These are phyloP conservation scores for Sporothrix mexicana DNA, from an alignment of 2,329 filamentous ascomycete genomes.

Conservation along the genomic window DNA sequence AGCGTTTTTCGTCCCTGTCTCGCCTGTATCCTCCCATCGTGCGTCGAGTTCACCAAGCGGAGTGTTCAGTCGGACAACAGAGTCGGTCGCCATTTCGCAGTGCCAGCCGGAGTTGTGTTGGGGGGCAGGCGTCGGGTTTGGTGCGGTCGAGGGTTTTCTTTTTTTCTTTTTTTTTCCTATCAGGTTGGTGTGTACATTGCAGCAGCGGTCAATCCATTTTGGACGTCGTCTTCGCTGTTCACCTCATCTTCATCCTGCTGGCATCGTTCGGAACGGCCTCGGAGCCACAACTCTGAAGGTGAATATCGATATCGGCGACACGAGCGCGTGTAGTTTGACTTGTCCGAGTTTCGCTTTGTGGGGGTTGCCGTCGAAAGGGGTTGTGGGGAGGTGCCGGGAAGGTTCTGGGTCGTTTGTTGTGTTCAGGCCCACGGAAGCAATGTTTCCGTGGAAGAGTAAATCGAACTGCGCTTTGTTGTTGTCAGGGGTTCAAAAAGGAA, in stretches of 20 bases:
- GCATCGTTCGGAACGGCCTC: neutral
- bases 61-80: constrained; percentile 23
- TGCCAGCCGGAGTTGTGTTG: neutral
- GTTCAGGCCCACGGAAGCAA: neutral
- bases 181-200: neutral
- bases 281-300: neutral
- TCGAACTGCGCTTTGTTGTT: neutral
- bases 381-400: neutral
- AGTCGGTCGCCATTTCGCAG: constrained; percentile 33
- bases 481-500: neutral
- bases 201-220: neutral
- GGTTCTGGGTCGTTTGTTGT: neutral
- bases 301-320: neutral
- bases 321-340: neutral
- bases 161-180: neutral
- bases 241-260: neutral
- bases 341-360: neutral
- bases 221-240: neutral
- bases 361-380: neutral
- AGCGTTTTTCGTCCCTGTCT: constrained; percentile 34
- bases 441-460: neutral
- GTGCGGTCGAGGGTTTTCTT: neutral
- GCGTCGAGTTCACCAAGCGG: constrained; percentile 36
- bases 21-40: constrained; percentile 38
- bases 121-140: neutral